phyloP scores from a whole-genome alignment of 257 asterid genomes.

The Craterostigma plantagineum region DNA sequence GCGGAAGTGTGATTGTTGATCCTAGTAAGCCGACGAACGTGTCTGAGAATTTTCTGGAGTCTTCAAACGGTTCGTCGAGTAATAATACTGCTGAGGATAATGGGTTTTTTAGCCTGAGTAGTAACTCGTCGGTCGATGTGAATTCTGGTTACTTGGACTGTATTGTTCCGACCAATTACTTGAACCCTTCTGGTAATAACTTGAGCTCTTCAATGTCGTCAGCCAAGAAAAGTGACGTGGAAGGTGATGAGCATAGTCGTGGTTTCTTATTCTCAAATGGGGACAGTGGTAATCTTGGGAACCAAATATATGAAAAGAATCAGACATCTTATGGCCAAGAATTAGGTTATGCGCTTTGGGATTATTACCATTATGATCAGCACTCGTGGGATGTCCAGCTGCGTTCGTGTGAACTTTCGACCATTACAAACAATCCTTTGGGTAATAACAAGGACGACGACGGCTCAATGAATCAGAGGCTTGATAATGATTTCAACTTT shows the following conservation, averaged over 20 bases:
- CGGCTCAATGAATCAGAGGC: neutral
- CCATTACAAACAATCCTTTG: slow-evolving; percentile 23
- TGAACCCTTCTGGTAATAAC: slow-evolving; percentile 28
- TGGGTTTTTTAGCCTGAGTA: slow-evolving; percentile 14
- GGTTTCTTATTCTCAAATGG: slow-evolving; percentile 5
- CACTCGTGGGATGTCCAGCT: slow-evolving; percentile 26
- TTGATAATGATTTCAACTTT: slow-evolving; percentile 13
- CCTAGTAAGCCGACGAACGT: no score
- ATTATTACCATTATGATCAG: neutral
- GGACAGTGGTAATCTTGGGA: slow-evolving; percentile 9
- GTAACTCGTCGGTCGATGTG: slow-evolving; percentile 12
- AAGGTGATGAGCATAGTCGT: slow-evolving; percentile 3
- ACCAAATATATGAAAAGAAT: slow-evolving; percentile 3
- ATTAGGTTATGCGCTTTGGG: slow-evolving; percentile 20
- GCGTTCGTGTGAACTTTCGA: slow-evolving; percentile 49
- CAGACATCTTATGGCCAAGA: slow-evolving; percentile 7
- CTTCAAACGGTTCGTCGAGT: slow-evolving; percentile 5
- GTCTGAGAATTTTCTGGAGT: no score
- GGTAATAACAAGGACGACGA: no score
- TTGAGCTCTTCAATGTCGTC: no score
- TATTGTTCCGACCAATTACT: slow-evolving; percentile 63
- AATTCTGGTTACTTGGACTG: slow-evolving; percentile 83
- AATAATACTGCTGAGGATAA: slow-evolving; percentile 9
- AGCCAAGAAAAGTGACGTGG: slow-evolving; percentile 1
- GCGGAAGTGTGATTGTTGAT: no score